Percentiles rank a stretch among this genome's conserved stretches.
phyloP scores from a whole-genome alignment of 495 filamentous ascomycete genomes.

The Viridothelium virens region DNA sequence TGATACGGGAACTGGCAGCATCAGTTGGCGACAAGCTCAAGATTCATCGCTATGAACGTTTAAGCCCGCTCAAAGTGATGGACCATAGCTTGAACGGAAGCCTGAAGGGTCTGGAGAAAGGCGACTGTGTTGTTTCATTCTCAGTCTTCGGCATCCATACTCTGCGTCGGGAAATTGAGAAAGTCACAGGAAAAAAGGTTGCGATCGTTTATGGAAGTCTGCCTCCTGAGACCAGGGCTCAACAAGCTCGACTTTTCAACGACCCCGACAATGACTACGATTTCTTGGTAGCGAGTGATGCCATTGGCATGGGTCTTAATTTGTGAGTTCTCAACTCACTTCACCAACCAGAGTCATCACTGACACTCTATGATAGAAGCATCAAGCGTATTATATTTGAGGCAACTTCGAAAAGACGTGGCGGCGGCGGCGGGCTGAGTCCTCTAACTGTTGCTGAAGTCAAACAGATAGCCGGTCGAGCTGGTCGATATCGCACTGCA shows the following conservation, averaged over 20 bases:
- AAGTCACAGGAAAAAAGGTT: conserved; percentile 62
- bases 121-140: conserved; percentile 85
- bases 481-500: conserved; percentile 78
- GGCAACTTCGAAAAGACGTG: conserved; percentile 54
- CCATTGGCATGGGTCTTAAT: conserved; percentile 97
- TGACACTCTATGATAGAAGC: conserved; percentile 43
- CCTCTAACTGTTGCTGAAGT: conserved; percentile 64
- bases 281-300: conserved; percentile 87
- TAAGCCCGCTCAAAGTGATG: conserved; percentile 68
- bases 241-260: conserved; percentile 89
- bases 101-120: conserved; percentile 64
- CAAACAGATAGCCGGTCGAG: conserved; percentile 91
- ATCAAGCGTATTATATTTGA: conserved; percentile 90
- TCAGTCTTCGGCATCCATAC: conserved; percentile 73
- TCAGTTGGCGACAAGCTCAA: conserved; percentile 74
- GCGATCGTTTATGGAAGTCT: conserved; percentile 90
- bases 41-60: conserved; percentile 70
- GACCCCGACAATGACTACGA: conserved; percentile 92
- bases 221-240: conserved; percentile 84
- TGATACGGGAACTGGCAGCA: conserved; percentile 73
- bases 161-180: conserved; percentile 71
- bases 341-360: neutral
- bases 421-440: conserved; percentile 1
- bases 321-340: conserved; percentile 43
- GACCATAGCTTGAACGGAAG: conserved; percentile 52